Base-by-base conservation (phyloP, 2,329 filamentous ascomycete genomes). In the Paraconiothyrium sp. region DNA sequence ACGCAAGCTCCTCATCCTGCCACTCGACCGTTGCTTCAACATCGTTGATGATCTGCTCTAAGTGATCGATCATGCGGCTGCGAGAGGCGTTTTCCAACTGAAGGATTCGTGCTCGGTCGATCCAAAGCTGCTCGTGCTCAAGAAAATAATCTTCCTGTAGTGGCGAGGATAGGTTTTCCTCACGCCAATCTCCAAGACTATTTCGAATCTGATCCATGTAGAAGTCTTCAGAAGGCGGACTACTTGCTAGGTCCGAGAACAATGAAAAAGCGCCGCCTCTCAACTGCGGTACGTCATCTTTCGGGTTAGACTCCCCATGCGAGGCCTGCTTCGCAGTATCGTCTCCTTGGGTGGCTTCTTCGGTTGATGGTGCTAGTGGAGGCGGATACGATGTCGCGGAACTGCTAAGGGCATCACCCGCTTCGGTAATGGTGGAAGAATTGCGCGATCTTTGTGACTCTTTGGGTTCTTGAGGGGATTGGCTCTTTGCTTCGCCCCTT, bases 11-110 rank as follows among this genome's bases (percentile, higher is more conserved):
- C 2, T 54, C 24, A n/a, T 61, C 49, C 22, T 61, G 59, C 59
- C 59, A 61, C 16, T 54, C 39, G 3, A 61, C 14, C 2, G 54
- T 61, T 14, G 48, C 56, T 47, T 62, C 60, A 1, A 35, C 16
- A 14, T 62, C 60, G 6, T 55, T 35, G 50, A 58, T 32, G 7
- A 58, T 47, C 22, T 58, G 44, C 16, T 56, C 20, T 8, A 55
- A 32, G 35, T 37, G 37, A 4, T 56, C 46, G 37, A 59, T 58
- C 41, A 52, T 48, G 32, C 59, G 48, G 16, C 13, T 14, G 16
- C 49, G 43, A 1, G 59, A 46, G n/a, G 41, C 44, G n/a, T 58
- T 58, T 14, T 61, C 41, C 5, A 58, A 48, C 24, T 57, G 49
- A 6, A 61, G 48, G 16, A 61, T 34, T 9, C 37, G 39, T n/a